Conservation (phyloP, 345 rosid species). For the Lepidium sativum region DNA sequence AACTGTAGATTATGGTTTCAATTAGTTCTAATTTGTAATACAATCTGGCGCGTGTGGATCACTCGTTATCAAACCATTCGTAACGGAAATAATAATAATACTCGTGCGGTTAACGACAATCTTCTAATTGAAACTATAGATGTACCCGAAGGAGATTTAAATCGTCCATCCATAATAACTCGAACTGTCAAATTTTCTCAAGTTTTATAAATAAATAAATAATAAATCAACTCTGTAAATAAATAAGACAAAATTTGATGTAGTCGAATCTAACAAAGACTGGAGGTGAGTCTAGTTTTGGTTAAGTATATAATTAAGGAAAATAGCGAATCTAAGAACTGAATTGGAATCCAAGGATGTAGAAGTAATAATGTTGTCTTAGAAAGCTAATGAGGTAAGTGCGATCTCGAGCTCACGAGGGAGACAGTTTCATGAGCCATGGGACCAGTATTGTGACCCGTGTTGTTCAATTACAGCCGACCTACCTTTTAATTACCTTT, state of each 20-base stretch:
- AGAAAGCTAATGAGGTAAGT: not conserved
- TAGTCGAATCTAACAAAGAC: not conserved
- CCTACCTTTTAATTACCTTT: slow-evolving; percentile 14
- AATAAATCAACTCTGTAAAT: no score
- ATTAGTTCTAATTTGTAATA: not conserved
- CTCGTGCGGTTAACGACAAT: slow-evolving; percentile 17
- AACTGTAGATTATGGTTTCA: not conserved
- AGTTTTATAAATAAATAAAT: no score
- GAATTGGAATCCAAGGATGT: not conserved
- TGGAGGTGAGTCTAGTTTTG: not conserved
- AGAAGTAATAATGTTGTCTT: slow-evolving; percentile 12
- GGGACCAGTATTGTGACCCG: slow-evolving; percentile 9
- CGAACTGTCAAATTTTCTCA: no score
- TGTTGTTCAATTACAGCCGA: slow-evolving; percentile 1
- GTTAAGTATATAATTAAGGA: not conserved
- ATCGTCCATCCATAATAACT: no score
- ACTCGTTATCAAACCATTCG: slow-evolving; percentile 1
- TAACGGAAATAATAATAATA: slow-evolving; percentile 5
- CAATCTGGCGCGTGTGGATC: slow-evolving; percentile 19
- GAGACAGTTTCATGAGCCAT: slow-evolving; percentile 14
- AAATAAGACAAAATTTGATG: not conserved
- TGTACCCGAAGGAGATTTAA: no score
- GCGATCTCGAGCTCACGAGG: not conserved
- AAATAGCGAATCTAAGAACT: not conserved
- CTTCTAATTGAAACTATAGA: not conserved